These are phyloP conservation scores for Ophiosphaerella narmari DNA, from an alignment of 2,329 filamentous ascomycete genomes.

Conservation along the genomic window DNA sequence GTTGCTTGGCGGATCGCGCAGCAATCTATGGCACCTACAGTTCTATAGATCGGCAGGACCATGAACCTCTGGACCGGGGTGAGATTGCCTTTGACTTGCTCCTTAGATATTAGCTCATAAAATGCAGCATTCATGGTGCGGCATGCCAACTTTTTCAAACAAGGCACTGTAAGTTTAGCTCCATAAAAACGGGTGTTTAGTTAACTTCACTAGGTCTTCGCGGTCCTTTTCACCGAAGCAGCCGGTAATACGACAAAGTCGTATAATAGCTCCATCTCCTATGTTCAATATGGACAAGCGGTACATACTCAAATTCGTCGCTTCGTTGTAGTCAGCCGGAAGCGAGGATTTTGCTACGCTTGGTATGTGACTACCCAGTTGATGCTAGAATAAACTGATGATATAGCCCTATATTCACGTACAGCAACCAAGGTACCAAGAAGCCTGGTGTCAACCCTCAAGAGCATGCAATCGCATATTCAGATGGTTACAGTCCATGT, in stretches of 20 bases:
- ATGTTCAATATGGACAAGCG: constrained; percentile 2
- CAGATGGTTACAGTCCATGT: neutral
- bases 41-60: too few relatives aligned
- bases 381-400: neutral
- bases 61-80: too few relatives aligned
- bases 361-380: constrained; percentile 24
- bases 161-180: too few relatives aligned
- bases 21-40: too few relatives aligned
- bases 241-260: constrained; percentile 1
- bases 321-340: constrained; percentile 13
- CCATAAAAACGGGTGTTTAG: too few relatives aligned
- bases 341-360: constrained; percentile 17
- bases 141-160: too few relatives aligned
- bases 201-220: constrained; percentile 4
- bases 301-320: constrained; percentile 18
- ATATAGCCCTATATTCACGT: constrained; percentile 3
- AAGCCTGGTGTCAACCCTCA: neutral
- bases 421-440: neutral
- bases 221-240: constrained; percentile 11
- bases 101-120: too few relatives aligned
- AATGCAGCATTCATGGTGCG: too few relatives aligned
- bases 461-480: constrained; percentile 6
- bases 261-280: constrained; percentile 9
- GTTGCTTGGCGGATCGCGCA: too few relatives aligned
- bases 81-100: too few relatives aligned